Evolutionary conservation across 1,139 yeast genomes (phyloP).

Genomic region (Yamadazyma conglobata): DNA sequence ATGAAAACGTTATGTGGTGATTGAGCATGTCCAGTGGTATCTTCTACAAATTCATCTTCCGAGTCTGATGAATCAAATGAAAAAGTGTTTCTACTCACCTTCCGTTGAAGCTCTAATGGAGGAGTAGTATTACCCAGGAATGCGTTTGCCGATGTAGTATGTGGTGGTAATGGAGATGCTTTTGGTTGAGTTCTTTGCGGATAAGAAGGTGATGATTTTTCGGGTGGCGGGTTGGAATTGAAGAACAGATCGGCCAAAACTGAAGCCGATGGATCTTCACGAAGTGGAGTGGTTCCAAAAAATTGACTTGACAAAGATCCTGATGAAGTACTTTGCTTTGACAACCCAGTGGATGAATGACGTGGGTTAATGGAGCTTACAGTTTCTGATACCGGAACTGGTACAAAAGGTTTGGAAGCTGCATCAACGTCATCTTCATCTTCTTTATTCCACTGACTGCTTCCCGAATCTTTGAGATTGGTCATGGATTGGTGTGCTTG

Average conservation of each 20-base stretch:
- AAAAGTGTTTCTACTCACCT: conserved; percentile 21
- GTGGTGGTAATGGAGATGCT: conserved; percentile 44
- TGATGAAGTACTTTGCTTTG: conserved; percentile 43
- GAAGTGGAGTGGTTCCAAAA: conserved; percentile 22
- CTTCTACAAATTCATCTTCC: conserved; percentile 26
- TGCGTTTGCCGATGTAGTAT: conserved; percentile 45
- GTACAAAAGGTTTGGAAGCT: conserved; percentile 17
- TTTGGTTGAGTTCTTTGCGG: conserved; percentile 25
- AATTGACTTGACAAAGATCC: conserved; percentile 34
- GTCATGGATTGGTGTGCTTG: conserved; percentile 35
- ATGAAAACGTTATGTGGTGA: not conserved
- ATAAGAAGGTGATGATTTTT: conserved; percentile 17
- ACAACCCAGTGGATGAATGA: conserved; percentile 32
- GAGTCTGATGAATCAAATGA: conserved; percentile 34
- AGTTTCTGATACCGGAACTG: conserved; percentile 27
- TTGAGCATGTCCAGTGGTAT: conserved; percentile 5
- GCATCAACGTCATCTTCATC: conserved; percentile 4
- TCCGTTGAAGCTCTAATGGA: conserved; percentile 14
- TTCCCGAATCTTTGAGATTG: too few relatives aligned
- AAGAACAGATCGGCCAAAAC: conserved; percentile 22
- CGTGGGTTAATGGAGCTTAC: conserved; percentile 32
- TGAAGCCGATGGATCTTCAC: conserved; percentile 11
- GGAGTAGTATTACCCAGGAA: conserved; percentile 31
- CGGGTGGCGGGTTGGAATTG: conserved; percentile 8
- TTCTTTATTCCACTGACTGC: conserved; percentile 12